Percentiles rank a stretch among this genome's conserved stretches.
Evolutionary conservation across 2,329 filamentous ascomycete species (phyloP).

Genomic region (Aspergillus novoparasiticus): DNA sequence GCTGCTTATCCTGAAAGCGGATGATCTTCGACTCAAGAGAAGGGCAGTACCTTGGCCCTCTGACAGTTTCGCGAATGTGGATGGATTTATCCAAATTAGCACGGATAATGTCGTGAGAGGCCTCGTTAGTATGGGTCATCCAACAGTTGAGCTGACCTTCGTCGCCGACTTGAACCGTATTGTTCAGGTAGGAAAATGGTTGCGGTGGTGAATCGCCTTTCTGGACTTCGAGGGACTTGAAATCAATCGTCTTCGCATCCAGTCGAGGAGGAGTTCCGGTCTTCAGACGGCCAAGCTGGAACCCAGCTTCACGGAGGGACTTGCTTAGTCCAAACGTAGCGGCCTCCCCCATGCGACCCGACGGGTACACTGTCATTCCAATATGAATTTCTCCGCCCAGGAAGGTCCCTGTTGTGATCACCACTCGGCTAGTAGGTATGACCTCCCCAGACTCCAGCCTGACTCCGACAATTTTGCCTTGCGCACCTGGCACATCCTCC

Average conservation of each 20-base stretch:
- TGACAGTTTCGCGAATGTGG: conserved; percentile 93
- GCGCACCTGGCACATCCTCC: conserved; percentile 52
- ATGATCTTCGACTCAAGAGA: conserved; percentile 94
- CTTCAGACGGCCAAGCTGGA: conserved; percentile 86
- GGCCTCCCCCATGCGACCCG: conserved; percentile 90
- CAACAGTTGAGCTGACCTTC: conserved; percentile 82
- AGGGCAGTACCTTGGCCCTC: conserved; percentile 91
- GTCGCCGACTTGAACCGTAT: conserved; percentile 67
- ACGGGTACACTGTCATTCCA: conserved; percentile 78
- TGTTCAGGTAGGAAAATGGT: conserved; percentile 90
- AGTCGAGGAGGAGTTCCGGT: conserved; percentile 92
- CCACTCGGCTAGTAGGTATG: conserved; percentile 75
- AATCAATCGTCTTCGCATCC: conserved; percentile 80
- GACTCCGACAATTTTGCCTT: conserved; percentile 80
- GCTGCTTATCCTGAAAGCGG: conserved; percentile 76
- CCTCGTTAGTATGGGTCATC: conserved; percentile 82
- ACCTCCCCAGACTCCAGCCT: conserved; percentile 84
- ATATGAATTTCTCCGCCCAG: conserved; percentile 96
- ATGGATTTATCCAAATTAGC: conserved; percentile 93
- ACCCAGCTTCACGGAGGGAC: conserved; percentile 83
- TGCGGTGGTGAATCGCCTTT: conserved; percentile 80
- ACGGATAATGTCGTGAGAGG: conserved; percentile 79
- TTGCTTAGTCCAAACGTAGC: conserved; percentile 92
- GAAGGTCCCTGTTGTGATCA: conserved; percentile 97
- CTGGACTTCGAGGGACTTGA: conserved; percentile 69